phyloP scores from a whole-genome alignment of 495 filamentous ascomycete genomes.

The Geoglossum glabrum region DNA sequence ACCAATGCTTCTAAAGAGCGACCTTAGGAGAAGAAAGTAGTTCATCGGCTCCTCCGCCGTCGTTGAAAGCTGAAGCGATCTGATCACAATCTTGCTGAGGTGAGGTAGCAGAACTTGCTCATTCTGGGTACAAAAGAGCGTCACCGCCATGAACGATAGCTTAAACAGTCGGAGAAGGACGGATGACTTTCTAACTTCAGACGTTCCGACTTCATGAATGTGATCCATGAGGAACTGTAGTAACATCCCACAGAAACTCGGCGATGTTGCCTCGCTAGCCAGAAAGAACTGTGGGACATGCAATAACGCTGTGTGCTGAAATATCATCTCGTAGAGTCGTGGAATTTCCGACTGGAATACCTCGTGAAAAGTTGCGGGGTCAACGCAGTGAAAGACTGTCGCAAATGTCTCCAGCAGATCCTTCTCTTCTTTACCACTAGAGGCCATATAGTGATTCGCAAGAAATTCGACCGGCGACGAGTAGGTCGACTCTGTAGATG shows the following conservation, averaged over 20 bases:
- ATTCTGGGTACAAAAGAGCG: constrained; percentile 82
- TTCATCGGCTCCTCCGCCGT: constrained; percentile 96
- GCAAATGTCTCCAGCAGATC: constrained; percentile 95
- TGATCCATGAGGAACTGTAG: constrained; percentile 91
- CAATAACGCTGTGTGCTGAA: constrained; percentile 80
- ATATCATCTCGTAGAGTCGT: constrained; percentile 91
- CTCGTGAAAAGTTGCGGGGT: constrained; percentile 95
- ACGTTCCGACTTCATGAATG: constrained; percentile 84
- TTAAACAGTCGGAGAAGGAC: constrained; percentile 93
- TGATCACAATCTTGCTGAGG: constrained; percentile 86
- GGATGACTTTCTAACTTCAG: constrained; percentile 72
- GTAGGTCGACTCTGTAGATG: constrained; percentile 50
- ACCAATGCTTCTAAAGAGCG: constrained; percentile 87
- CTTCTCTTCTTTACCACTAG: constrained; percentile 88
- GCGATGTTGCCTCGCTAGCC: constrained; percentile 90
- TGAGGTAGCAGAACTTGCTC: constrained; percentile 89
- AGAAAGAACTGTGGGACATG: constrained; percentile 97
- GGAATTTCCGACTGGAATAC: constrained; percentile 96
- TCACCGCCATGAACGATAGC: constrained; percentile 98
- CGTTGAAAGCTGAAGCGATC: constrained; percentile 87
- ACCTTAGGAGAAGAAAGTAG: constrained; percentile 85
- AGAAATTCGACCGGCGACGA: constrained; percentile 72
- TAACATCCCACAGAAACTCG: constrained; percentile 94
- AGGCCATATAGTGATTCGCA: constrained; percentile 79
- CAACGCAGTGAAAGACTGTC: constrained; percentile 95